Evolutionary conservation across 305 asterid species (phyloP).

Genomic region (Caryopteris hybrid): DNA sequence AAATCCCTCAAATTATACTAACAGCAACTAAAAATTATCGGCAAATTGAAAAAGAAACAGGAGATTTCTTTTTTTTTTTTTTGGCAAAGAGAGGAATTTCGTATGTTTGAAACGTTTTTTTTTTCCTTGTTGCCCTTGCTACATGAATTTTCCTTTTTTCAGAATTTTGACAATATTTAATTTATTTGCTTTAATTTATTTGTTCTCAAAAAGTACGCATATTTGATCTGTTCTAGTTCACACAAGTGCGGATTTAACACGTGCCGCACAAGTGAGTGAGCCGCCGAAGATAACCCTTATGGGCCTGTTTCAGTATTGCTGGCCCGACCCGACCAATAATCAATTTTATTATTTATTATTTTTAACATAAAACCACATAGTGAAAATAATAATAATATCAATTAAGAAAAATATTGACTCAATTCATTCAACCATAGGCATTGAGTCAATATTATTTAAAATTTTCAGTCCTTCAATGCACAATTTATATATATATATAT

Average conservation of each 20-base stretch:
- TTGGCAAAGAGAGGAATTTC: background rate
- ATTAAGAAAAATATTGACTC: too few species aligned
- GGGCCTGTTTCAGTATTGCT: background rate
- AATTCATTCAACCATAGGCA: too few species aligned
- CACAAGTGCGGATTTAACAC: conserved; percentile 29
- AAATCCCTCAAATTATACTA: background rate
- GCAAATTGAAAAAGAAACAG: background rate
- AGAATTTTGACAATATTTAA: conserved; percentile 3
- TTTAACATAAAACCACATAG: too few species aligned
- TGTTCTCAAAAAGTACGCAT: background rate
- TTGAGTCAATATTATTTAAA: too few species aligned
- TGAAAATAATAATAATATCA: too few species aligned
- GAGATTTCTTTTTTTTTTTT: too few species aligned
- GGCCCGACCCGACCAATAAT: too few species aligned
- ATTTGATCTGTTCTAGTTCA: conserved; percentile 20
- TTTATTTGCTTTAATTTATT: conserved; percentile 8
- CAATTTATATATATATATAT: too few species aligned
- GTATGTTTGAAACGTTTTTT: conserved; percentile 1
- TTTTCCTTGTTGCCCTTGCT: background rate
- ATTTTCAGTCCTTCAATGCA: too few species aligned
- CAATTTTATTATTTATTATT: too few species aligned
- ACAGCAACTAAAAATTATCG: background rate
- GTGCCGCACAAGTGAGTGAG: conserved; percentile 25
- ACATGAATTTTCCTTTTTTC: conserved; percentile 3
- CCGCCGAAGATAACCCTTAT: background rate